Evolutionary conservation across 164 flowering plant species (phyloP), one percentile per base, ranked within the genome.

Genomic region (Taxillus chinensis): DNA sequence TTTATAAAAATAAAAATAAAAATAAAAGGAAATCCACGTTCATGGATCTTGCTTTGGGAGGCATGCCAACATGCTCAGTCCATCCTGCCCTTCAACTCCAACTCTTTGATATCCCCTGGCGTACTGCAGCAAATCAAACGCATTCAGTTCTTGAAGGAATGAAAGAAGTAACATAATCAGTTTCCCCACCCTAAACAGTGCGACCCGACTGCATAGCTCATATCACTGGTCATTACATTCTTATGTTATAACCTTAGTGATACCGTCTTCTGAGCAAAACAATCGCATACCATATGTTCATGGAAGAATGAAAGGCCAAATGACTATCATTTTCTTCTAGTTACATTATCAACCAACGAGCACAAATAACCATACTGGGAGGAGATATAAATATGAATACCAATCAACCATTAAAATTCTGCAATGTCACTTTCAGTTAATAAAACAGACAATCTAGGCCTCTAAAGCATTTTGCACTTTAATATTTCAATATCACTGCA

Each of bases 51-150:
- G 5, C 37, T 27, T 9, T 3, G 37, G 57, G 27, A 27, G 27
- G 27, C 27, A 27, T 27, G 27, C 27, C 27, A 27, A 27, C 27
- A 27, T 27, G 27, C 27, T 27, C 27, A 27, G 27, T 8, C 16
- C 41, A 39, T 92, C 70, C 98, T 82, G 59, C 95, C 96, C 80
- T 92, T 92, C 82, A 92, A 72, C 60, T 81, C 80, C 69, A 73
- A 77, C 78, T 92, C 98, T 53, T 60, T 84, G 16, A 89, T 79
- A 78, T 89, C 91, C 8, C 83, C 81, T 43, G 96, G 89, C 48
- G 96, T 92, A 5, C 98, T 92, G 95, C 79, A 74, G 39, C 60
- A 78, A 41, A 59, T 39, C 48, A 64, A 57, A 55, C 5, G 14
- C 14, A 49, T 46, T 43, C 27, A n/a, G 8, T 11, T 12, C 8